Percentiles rank a stretch among this genome's conserved stretches.
Conservation (phyloP, 805 yeast species). For the Schwanniomyces pseudopolymorphus region DNA sequence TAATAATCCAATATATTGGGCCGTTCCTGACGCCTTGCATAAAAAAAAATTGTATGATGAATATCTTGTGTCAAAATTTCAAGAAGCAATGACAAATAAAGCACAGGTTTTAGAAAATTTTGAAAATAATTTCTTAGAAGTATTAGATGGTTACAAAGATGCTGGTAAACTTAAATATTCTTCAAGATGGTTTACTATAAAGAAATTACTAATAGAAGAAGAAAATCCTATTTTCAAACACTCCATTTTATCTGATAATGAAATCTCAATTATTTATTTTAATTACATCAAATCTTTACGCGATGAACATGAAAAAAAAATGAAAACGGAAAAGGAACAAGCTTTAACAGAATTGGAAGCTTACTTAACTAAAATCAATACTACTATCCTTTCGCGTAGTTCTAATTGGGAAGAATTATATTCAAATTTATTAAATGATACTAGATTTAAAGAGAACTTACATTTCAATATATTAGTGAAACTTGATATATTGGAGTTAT, state of each 20-base stretch:
- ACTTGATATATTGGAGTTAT: slow-evolving; percentile 59
- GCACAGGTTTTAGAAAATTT: slow-evolving; percentile 55
- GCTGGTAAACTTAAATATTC: slow-evolving; percentile 46
- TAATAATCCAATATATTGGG: slow-evolving; percentile 66
- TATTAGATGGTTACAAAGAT: slow-evolving; percentile 38
- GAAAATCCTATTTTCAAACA: slow-evolving; percentile 67
- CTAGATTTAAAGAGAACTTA: slow-evolving; percentile 58
- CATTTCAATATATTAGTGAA: slow-evolving; percentile 53
- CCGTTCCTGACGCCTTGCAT: slow-evolving; percentile 56
- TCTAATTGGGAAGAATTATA: slow-evolving; percentile 41
- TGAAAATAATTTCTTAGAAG: slow-evolving; percentile 49
- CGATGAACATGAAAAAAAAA: slow-evolving; percentile 21
- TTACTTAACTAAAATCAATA: slow-evolving; percentile 44
- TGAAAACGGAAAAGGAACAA: slow-evolving; percentile 33
- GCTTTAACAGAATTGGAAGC: slow-evolving; percentile 55
- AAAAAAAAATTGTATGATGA: slow-evolving; percentile 66
- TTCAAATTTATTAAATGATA: slow-evolving; percentile 38
- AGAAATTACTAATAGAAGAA: slow-evolving; percentile 47
- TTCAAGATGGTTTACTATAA: slow-evolving; percentile 65
- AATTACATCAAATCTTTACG: slow-evolving; percentile 48
- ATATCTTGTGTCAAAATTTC: slow-evolving; percentile 44
- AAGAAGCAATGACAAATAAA: slow-evolving; percentile 53
- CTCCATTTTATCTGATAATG: slow-evolving; percentile 56
- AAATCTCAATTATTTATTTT: slow-evolving; percentile 54
- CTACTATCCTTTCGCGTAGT: slow-evolving; percentile 22